Conservation (phyloP, 2,329 filamentous ascomycete genomes). For the Monilinia polystroma region DNA sequence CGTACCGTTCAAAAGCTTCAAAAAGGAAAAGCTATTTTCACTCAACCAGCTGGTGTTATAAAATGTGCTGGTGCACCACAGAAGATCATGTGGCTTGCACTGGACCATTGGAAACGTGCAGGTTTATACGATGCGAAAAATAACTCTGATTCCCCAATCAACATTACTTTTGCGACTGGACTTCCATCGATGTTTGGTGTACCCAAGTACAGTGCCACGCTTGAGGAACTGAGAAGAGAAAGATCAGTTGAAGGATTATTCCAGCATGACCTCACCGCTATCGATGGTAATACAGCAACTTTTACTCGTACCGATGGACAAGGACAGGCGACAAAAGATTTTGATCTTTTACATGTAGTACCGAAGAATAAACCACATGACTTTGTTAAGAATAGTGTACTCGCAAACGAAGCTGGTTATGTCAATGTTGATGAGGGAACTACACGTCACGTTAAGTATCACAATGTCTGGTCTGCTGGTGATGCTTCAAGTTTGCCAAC, state of each 20-base stretch:
- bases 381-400: slow-evolving; percentile 52
- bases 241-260: slow-evolving; percentile 58
- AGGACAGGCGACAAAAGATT: slow-evolving; percentile 46
- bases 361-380: slow-evolving; percentile 59
- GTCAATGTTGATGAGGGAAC: slow-evolving; percentile 58
- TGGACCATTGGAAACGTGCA: slow-evolving; percentile 56
- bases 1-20: slow-evolving; percentile 48
- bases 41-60: slow-evolving; percentile 56
- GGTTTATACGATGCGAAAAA: slow-evolving; percentile 50
- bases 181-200: slow-evolving; percentile 59
- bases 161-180: slow-evolving; percentile 56
- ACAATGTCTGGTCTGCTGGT: slow-evolving; percentile 59
- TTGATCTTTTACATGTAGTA: slow-evolving; percentile 56
- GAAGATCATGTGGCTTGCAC: slow-evolving; percentile 61
- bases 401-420: slow-evolving; percentile 56
- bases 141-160: slow-evolving; percentile 46
- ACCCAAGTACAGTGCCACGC: slow-evolving; percentile 55
- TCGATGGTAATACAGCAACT: slow-evolving; percentile 53
- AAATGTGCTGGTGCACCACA: slow-evolving; percentile 63
- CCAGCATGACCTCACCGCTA: slow-evolving; percentile 54
- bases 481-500: slow-evolving; percentile 60
- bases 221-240: slow-evolving; percentile 54
- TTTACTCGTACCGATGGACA: slow-evolving; percentile 49
- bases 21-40: slow-evolving; percentile 57
- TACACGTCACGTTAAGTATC: slow-evolving; percentile 52